phyloP scores from a whole-genome alignment of 768 basidiomycete species.

The Mycena venus region DNA sequence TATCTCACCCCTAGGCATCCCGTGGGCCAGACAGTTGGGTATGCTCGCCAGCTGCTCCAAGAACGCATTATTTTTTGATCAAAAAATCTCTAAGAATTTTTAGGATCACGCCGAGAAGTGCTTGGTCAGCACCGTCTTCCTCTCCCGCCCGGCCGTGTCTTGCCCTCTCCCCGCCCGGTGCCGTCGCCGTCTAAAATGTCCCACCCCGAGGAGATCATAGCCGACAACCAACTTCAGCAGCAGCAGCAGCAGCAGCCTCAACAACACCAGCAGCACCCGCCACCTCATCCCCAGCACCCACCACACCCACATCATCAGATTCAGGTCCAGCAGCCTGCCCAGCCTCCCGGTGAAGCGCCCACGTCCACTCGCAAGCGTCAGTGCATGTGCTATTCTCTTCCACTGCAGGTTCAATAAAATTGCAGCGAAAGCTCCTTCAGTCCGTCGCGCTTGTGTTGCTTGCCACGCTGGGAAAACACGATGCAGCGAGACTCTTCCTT shows the following conservation, averaged over 20 bases:
- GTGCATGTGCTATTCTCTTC: conserved; percentile 41
- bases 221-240: conserved; percentile 46
- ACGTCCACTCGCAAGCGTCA: conserved; percentile 70
- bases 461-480: conserved; percentile 89
- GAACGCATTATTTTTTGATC: too few relatives aligned
- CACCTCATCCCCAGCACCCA: conserved; percentile 56
- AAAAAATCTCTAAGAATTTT: too few relatives aligned
- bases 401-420: conserved; percentile 26
- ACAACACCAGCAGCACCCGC: conserved; percentile 56
- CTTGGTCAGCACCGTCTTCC: too few relatives aligned
- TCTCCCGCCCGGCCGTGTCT: too few relatives aligned
- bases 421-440: conserved; percentile 84
- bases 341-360: conserved; percentile 45
- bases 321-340: conserved; percentile 52
- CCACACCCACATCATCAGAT: conserved; percentile 44
- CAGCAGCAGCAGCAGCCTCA: conserved; percentile 47
- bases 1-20: too few relatives aligned
- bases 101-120: too few relatives aligned
- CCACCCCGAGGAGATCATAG: conserved; percentile 41
- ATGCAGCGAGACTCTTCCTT: conserved; percentile 86
- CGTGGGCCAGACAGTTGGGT: too few relatives aligned
- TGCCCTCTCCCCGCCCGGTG: neutral
- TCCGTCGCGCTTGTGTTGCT: conserved; percentile 83
- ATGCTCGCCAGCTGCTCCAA: too few relatives aligned
- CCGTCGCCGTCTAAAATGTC: neutral